A percentile compares a stretch with the other conserved stretches of the same genome.
Conservation (phyloP, 2,329 filamentous ascomycete genomes). For the Setomelanomma holmii region DNA sequence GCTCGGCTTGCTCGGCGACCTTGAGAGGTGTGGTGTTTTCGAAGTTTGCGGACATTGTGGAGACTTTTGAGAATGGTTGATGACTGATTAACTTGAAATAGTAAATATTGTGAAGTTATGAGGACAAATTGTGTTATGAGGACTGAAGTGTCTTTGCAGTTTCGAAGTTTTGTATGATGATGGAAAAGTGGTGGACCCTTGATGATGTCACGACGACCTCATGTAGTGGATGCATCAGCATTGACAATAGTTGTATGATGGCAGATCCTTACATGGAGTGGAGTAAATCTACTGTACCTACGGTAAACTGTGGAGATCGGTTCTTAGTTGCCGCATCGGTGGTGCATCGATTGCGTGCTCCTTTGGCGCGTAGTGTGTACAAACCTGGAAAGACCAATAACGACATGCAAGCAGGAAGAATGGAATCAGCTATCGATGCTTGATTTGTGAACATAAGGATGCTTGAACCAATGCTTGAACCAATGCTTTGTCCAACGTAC, state of each 20-base stretch:
- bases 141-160: background rate
- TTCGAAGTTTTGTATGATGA: conserved; percentile 3
- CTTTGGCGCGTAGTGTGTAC: background rate
- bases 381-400: too few relatives aligned
- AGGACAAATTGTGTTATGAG: background rate
- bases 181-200: conserved; percentile 17
- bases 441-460: too few relatives aligned
- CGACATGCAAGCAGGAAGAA: too few relatives aligned
- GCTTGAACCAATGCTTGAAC: too few relatives aligned
- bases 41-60: conserved; percentile 54
- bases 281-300: too few relatives aligned
- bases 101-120: background rate
- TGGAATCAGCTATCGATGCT: too few relatives aligned
- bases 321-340: background rate
- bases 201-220: conserved; percentile 31
- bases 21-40: conserved; percentile 51
- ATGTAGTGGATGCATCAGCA: conserved; percentile 6
- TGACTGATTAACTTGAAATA: too few relatives aligned
- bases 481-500: too few relatives aligned
- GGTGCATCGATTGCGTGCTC: background rate
- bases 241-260: background rate
- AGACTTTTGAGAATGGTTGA: too few relatives aligned
- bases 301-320: background rate
- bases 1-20: conserved; percentile 57
- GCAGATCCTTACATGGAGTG: too few relatives aligned